Conservation (phyloP, 148 eudicot species). For the Oxyria digyna region DNA sequence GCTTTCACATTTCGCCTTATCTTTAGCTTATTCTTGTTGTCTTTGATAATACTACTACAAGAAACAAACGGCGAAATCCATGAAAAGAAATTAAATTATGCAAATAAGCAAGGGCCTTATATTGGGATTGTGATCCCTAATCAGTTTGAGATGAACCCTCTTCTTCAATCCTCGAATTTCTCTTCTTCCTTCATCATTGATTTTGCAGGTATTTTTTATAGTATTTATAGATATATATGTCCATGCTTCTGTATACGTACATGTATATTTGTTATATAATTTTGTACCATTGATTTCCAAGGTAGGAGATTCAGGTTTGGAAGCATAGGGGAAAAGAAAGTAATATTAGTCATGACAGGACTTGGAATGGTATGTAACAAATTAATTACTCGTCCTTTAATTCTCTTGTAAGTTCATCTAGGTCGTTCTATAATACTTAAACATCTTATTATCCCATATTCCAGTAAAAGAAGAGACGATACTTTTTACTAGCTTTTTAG, state of each 20-base stretch:
- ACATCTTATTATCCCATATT: no score
- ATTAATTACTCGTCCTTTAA: neutral
- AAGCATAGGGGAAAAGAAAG: slow-evolving; percentile 17
- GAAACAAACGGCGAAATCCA: neutral
- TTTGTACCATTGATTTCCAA: slow-evolving; percentile 4
- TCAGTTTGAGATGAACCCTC: slow-evolving; percentile 2
- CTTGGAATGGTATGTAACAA: slow-evolving; percentile 18
- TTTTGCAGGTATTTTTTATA: neutral
- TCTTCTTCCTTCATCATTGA: neutral
- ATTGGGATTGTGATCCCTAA: slow-evolving; percentile 4
- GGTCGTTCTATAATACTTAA: no score
- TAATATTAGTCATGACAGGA: slow-evolving; percentile 21
- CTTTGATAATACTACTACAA: neutral
- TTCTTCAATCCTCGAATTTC: neutral
- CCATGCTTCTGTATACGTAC: no score
- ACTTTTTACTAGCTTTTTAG: no score
- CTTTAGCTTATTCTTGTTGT: neutral
- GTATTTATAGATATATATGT: no score
- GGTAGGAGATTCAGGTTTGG: slow-evolving; percentile 42
- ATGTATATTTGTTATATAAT: neutral
- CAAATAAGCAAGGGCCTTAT: neutral
- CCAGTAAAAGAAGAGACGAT: no score
- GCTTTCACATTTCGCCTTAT: neutral
- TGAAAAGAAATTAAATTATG: neutral
- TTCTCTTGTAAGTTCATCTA: neutral